Evolutionary conservation across 345 rosid genomes (phyloP).

Genomic region (Turritis glabra): DNA sequence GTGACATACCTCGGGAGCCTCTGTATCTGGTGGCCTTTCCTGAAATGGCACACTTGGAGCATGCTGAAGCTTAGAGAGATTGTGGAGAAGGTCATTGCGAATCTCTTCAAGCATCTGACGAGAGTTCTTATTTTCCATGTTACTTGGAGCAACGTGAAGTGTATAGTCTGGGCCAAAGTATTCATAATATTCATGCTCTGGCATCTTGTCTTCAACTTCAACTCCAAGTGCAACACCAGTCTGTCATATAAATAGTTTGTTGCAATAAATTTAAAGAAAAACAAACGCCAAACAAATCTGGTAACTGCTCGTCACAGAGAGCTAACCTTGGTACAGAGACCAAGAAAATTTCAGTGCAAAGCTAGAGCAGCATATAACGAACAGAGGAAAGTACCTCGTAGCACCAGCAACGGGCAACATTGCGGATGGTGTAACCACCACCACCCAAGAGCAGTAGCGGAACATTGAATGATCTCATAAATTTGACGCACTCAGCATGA

Average conservation of each 20-base stretch:
- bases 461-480: slow-evolving; percentile 76
- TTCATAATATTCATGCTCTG: slow-evolving; percentile 74
- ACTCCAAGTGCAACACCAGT: slow-evolving; percentile 78
- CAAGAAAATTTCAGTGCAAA: slow-evolving; percentile 7
- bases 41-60: slow-evolving; percentile 96
- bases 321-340: background rate
- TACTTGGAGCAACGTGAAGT: slow-evolving; percentile 58
- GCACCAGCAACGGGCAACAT: slow-evolving; percentile 83
- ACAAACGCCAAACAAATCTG: background rate
- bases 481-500: slow-evolving; percentile 75
- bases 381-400: slow-evolving; percentile 52
- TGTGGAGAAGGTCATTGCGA: slow-evolving; percentile 73
- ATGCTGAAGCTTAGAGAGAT: slow-evolving; percentile 93
- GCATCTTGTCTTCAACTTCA: slow-evolving; percentile 81
- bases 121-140: slow-evolving; percentile 56
- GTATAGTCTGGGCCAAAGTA: slow-evolving; percentile 79
- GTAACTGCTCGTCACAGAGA: background rate
- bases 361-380: background rate
- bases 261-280: background rate
- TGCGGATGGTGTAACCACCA: slow-evolving; percentile 74
- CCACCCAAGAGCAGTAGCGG: slow-evolving; percentile 69
- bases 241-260: slow-evolving; percentile 34
- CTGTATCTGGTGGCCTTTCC: slow-evolving; percentile 85
- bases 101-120: slow-evolving; percentile 77
- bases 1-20: slow-evolving; percentile 66